Conservation (phyloP, 2,329 filamentous ascomycete genomes). For the Colletotrichum sp. region DNA sequence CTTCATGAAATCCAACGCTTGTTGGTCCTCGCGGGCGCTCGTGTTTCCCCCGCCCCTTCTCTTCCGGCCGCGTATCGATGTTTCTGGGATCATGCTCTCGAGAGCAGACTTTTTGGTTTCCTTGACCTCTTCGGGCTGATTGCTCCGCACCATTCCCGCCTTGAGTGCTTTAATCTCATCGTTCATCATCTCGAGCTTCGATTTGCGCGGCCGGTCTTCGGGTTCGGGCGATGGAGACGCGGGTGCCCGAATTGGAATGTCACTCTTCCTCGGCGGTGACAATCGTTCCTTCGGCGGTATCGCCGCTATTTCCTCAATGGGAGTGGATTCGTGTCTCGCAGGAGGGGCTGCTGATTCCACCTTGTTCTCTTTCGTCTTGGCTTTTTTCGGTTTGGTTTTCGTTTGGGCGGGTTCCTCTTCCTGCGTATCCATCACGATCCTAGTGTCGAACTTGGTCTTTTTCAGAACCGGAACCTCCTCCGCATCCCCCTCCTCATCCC, state of each 20-base stretch:
- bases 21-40: slow-evolving; percentile 62
- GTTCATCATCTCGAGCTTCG: slow-evolving; percentile 72
- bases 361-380: slow-evolving; percentile 32
- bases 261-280: background rate
- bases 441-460: slow-evolving; percentile 80
- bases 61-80: slow-evolving; percentile 74
- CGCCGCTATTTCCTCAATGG: slow-evolving; percentile 18
- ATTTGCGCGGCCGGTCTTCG: slow-evolving; percentile 41
- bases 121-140: slow-evolving; percentile 52
- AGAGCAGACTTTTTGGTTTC: slow-evolving; percentile 71
- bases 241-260: background rate
- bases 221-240: slow-evolving; percentile 40
- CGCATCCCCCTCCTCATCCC: slow-evolving; percentile 68
- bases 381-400: slow-evolving; percentile 34
- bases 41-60: slow-evolving; percentile 63
- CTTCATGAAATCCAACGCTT: slow-evolving; percentile 73
- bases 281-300: slow-evolving; percentile 27
- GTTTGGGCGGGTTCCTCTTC: slow-evolving; percentile 39
- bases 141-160: slow-evolving; percentile 77
- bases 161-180: slow-evolving; percentile 83
- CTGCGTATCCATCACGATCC: slow-evolving; percentile 68
- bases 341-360: background rate
- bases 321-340: background rate
- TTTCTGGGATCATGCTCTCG: slow-evolving; percentile 76
- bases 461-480: slow-evolving; percentile 67